Evolutionary conservation across 2,329 filamentous ascomycete genomes (phyloP).

Genomic region (Sporothrix brasiliensis): DNA sequence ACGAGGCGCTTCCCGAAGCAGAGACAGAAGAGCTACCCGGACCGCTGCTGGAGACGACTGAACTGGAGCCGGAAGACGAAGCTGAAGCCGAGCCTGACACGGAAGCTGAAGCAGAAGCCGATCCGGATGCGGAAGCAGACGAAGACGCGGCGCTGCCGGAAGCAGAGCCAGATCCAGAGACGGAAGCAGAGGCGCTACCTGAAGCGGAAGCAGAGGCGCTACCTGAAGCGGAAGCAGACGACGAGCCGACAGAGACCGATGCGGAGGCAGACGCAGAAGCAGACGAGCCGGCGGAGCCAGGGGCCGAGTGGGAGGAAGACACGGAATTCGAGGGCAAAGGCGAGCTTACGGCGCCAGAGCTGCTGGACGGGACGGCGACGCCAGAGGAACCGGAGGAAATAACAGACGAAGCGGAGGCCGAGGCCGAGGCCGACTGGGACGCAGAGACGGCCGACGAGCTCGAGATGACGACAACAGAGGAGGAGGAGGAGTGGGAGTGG

Average conservation of each 20-base stretch:
- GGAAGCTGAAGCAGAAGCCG: neutral
- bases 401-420: neutral
- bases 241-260: neutral
- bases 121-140: neutral
- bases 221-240: neutral
- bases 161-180: neutral
- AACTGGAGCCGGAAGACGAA: neutral
- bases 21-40: neutral
- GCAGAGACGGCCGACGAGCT: neutral
- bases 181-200: neutral
- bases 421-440: neutral
- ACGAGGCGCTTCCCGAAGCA: neutral
- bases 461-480: neutral
- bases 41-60: conserved; percentile 7
- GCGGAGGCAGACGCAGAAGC: neutral
- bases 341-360: neutral
- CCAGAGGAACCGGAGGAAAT: neutral
- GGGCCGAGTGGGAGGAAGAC: neutral
- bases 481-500: neutral
- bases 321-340: neutral
- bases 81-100: neutral
- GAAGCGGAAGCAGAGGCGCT: neutral
- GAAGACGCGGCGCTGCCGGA: neutral
- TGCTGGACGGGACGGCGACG: neutral
- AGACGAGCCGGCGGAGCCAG: neutral